phyloP scores from a whole-genome alignment of 108 stramenopile genomes.

The Poteriospumella lacustris region DNA sequence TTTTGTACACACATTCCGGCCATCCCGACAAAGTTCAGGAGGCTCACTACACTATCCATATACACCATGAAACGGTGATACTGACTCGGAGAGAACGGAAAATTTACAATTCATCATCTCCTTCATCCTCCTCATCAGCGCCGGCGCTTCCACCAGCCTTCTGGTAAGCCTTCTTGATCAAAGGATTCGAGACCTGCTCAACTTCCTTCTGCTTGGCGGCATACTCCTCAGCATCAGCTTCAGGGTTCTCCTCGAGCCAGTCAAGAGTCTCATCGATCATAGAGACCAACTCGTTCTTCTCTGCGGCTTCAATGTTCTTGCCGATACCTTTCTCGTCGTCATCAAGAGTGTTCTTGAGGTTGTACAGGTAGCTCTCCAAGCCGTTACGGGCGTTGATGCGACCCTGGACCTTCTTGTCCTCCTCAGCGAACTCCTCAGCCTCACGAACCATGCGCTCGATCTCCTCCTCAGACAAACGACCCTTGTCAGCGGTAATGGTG shows the following conservation, averaged over 20 bases:
- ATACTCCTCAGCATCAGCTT: conserved; percentile 79
- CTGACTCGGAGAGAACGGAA: too few relatives aligned
- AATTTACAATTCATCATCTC: conserved; percentile 38
- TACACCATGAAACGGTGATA: too few relatives aligned
- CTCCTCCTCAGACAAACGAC: conserved; percentile 71
- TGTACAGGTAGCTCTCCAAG: conserved; percentile 85
- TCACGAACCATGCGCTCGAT: conserved; percentile 82
- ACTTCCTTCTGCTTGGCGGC: conserved; percentile 76
- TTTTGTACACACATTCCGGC: not conserved
- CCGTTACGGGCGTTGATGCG: conserved; percentile 78
- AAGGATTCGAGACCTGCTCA: conserved; percentile 76
- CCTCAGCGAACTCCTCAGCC: conserved; percentile 78
- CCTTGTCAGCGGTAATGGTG: conserved; percentile 78
- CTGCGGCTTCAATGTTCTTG: conserved; percentile 72
- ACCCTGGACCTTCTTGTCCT: conserved; percentile 75
- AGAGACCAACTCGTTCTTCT: conserved; percentile 72
- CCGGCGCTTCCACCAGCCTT: conserved; percentile 49
- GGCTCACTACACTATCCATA: not conserved
- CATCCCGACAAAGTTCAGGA: too few relatives aligned
- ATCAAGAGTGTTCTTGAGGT: conserved; percentile 71
- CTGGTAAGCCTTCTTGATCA: conserved; percentile 71
- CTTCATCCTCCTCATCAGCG: conserved; percentile 49
- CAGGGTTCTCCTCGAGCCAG: conserved; percentile 87
- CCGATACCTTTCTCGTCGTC: conserved; percentile 76
- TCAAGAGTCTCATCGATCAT: conserved; percentile 79